Evolutionary conservation across 2,329 filamentous ascomycete genomes (phyloP).

Genomic region (Colletotrichum melonis): DNA sequence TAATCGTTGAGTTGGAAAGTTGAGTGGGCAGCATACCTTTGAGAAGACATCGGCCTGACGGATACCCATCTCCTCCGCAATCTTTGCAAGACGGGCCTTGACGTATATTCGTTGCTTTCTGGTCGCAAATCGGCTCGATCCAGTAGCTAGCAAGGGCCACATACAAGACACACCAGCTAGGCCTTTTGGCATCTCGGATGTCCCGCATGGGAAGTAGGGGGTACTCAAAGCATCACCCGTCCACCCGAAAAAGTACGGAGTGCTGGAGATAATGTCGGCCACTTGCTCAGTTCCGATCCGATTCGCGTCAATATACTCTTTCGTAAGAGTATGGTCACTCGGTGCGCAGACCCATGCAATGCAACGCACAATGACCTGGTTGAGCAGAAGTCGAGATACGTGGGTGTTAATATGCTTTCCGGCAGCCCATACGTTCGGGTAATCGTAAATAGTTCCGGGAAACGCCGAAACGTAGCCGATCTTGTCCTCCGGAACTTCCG

Average conservation of each 20-base stretch:
- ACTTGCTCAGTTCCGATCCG: constrained; percentile 38
- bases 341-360: constrained; percentile 40
- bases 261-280: constrained; percentile 37
- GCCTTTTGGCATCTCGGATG: constrained; percentile 40
- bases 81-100: constrained; percentile 35
- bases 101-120: constrained; percentile 37
- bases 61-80: constrained; percentile 40
- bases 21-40: constrained; percentile 16
- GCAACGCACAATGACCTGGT: constrained; percentile 38
- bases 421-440: constrained; percentile 40
- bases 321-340: constrained; percentile 38
- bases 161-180: constrained; percentile 38
- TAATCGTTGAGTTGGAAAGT: background rate
- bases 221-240: constrained; percentile 38
- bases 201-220: constrained; percentile 40
- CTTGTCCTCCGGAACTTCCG: constrained; percentile 33
- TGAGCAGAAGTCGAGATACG: constrained; percentile 38
- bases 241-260: constrained; percentile 40
- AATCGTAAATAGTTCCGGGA: constrained; percentile 37
- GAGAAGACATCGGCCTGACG: constrained; percentile 40
- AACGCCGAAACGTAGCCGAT: constrained; percentile 35
- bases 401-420: constrained; percentile 41
- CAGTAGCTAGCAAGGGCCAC: constrained; percentile 39
- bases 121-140: constrained; percentile 38
- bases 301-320: constrained; percentile 37